Evolutionary conservation across 108 stramenopile genomes (phyloP).

Genomic region (Cyclotella distinguenda): DNA sequence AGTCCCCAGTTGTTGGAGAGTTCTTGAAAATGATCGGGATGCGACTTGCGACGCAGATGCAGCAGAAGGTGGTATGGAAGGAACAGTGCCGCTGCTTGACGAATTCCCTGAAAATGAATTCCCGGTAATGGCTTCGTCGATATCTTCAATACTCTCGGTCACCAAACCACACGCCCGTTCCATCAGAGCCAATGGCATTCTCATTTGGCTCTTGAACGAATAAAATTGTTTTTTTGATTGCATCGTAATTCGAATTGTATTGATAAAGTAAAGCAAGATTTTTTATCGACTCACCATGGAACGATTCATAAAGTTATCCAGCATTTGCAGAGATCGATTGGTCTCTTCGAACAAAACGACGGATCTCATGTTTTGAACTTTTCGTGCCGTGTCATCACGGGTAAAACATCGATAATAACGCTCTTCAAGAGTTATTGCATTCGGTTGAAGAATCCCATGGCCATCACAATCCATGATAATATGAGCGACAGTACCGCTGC

Average conservation of each 20-base stretch:
- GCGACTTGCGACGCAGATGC: background rate
- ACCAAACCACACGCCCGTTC: conserved; percentile 42
- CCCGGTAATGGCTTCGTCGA: conserved; percentile 32
- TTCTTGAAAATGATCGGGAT: too few relatives aligned
- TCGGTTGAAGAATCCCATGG: conserved; percentile 8
- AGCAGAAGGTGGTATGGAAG: background rate
- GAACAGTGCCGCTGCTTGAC: background rate
- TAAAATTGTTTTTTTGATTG: too few relatives aligned
- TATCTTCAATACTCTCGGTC: conserved; percentile 40
- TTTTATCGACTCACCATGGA: conserved; percentile 22
- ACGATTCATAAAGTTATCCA: conserved; percentile 54
- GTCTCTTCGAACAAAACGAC: conserved; percentile 47
- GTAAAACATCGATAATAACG: conserved; percentile 58
- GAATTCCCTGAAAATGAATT: conserved; percentile 4
- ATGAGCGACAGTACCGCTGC: conserved; percentile 41
- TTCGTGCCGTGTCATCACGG: conserved; percentile 52
- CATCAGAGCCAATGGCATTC: conserved; percentile 41
- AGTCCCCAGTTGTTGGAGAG: too few relatives aligned
- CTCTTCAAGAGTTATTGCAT: conserved; percentile 1
- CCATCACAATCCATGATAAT: conserved; percentile 56
- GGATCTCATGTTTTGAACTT: conserved; percentile 41
- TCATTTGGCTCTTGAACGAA: conserved; percentile 30
- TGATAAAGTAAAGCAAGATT: too few relatives aligned
- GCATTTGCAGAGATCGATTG: conserved; percentile 24
- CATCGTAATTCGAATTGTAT: too few relatives aligned